Base-by-base conservation (phyloP, 2,329 filamentous ascomycete genomes). In the Penicillium crustosum region DNA sequence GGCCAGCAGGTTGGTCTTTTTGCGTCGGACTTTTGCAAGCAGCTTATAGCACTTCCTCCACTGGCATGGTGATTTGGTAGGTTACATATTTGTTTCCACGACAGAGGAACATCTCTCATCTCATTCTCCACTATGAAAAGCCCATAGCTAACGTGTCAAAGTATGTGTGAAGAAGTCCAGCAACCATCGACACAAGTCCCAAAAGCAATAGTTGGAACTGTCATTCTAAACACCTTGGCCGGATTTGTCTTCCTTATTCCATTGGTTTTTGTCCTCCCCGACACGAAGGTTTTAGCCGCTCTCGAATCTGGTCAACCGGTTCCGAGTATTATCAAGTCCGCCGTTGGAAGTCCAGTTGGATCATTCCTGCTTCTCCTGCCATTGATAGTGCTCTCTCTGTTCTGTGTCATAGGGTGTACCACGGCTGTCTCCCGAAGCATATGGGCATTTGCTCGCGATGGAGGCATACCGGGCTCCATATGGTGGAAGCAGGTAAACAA, bases 61-160 rank as follows among this genome's bases (percentile, higher is more conserved):
- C 84, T 39, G 89, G 89, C 75, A 91, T 91, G 89, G 88, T 91
- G 58, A 87, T 90, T 70, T 88, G 85, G 85, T 87, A 78, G 80
- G 84, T 79, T 45, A 60, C 15, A 47, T n/a, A 33, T 21, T 6
- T n/a, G 5, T 21, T 42, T 23, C 35, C 5, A 23, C 49, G 10
- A 10, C 21, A 15, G 15, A 39, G 2, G 3, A 39, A 23, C 13
- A 48, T n/a, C 19, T 33, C 19, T 13, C 9, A 3, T 35, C 19
- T 23, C 31, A 48, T n/a, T 35, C 6, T 12, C 3, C 19, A n/a
- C 19, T 10, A 23, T 35, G 13, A n/a, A n/a, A 25, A n/a, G 5
- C 8, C 15, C 23, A 23, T 35, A 48, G 27, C 61, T 63, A 55
- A 50, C 25, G 1, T 7, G 2, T 44, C 54, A 58, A 38, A 55